Evolutionary conservation across 139 green algal species (phyloP), one percentile per base, ranked within the genome.

Genomic region (Eudorina sp.): DNA sequence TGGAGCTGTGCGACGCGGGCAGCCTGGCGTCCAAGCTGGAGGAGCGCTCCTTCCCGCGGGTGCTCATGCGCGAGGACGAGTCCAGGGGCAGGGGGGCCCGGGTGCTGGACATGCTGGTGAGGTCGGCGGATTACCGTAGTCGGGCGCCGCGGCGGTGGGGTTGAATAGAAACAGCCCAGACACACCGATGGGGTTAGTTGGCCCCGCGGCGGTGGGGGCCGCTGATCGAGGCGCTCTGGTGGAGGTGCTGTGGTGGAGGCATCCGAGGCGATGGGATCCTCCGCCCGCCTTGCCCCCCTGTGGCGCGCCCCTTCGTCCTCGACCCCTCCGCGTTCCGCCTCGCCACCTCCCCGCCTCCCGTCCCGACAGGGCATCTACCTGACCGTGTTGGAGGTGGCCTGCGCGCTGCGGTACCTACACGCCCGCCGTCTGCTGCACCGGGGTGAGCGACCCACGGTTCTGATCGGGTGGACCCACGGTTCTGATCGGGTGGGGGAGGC

Each of bases 1-100:
- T 78, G 81, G 81, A 87, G 81, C 81, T 87, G 19, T 87, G 81
- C 43, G 81, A 87, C 43, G 23, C 9, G n/a, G 81, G 81, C 81
- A 51, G 25, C 31, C 60, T 87, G 64, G 81, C 81, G 19, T 68
- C 45, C 45, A 78, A 79, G 81, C 81, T 87, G 31, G 64, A 78
- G 46, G 64, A 87, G 81, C n/a, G 81, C 13, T 55, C 64, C 43
- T 87, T 87, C 81, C 81, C 81, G 45, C 60, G 62, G 8, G 4
- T 64, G 41, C 45, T 77, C 45, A 43, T 64, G 31, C 25, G 19
- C 13, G 75, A 69, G 48, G 75, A 68, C 48, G 45, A 64, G 68
- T 18, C 72, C 21, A 43, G 19, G 76, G 76, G 31, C 55, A 46
- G 36, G 53, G 40, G 18, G 1, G 36, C 78, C 2, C 40, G 79